Evolutionary conservation across 2,329 filamentous ascomycete genomes (phyloP).

Genomic region (Zymoseptoria ardabiliae): DNA sequence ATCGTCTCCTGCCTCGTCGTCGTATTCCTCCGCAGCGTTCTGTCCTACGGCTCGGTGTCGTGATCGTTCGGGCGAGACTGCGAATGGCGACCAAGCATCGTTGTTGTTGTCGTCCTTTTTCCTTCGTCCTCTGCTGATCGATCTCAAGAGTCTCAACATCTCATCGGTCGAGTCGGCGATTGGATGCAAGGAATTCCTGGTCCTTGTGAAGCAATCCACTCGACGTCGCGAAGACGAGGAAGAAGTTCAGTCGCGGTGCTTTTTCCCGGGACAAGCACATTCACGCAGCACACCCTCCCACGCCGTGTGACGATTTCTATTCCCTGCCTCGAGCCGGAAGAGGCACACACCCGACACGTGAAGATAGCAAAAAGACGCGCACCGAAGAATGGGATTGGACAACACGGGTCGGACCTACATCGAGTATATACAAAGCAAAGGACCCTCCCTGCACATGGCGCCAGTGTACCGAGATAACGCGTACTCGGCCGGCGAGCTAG

Average conservation of each 20-base stretch:
- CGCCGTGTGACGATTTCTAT: not conserved
- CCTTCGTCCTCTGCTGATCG: conserved; percentile 19
- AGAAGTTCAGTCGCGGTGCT: not conserved
- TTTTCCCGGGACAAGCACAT: not conserved
- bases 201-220: not conserved
- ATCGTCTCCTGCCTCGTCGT: conserved; percentile 16
- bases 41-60: conserved; percentile 20
- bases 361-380: not conserved
- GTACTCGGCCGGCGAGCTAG: not conserved
- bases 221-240: not conserved
- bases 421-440: not conserved
- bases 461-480: not conserved
- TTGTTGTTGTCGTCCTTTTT: conserved; percentile 7
- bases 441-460: not conserved
- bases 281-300: not conserved
- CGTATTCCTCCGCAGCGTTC: conserved; percentile 14
- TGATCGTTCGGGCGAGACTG: conserved; percentile 20
- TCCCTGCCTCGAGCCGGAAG: not conserved
- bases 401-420: not conserved
- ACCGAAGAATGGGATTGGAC: not conserved
- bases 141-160: conserved; percentile 20
- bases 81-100: conserved; percentile 13
- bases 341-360: not conserved
- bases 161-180: not conserved
- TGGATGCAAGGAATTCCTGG: not conserved